Percentiles rank a stretch among this genome's conserved stretches.
These are phyloP conservation scores for Boletus rubescentipes DNA, from an alignment of 768 basidiomycete genomes.

Conservation along the genomic window DNA sequence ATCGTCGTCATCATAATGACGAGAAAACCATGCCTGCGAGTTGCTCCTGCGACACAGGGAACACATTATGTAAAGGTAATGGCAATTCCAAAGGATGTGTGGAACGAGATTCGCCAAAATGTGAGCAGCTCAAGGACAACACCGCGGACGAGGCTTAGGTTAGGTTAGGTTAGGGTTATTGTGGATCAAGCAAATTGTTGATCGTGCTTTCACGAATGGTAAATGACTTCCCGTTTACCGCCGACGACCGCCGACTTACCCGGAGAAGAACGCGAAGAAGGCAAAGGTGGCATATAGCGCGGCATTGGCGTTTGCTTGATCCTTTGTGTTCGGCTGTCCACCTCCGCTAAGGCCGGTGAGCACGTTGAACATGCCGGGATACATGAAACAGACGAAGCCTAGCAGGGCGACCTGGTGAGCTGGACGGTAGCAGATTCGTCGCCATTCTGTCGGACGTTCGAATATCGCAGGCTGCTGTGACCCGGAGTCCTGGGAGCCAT, in stretches of 20 bases:
- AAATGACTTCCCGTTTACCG: too few relatives aligned
- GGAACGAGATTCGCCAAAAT: too few relatives aligned
- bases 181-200: conserved; percentile 64
- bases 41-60: too few relatives aligned
- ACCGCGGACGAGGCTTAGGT: too few relatives aligned
- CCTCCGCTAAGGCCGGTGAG: conserved; percentile 78
- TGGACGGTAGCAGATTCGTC: conserved; percentile 56
- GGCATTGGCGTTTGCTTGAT: conserved; percentile 66
- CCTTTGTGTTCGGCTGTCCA: conserved; percentile 64
- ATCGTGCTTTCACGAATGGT: conserved; percentile 49
- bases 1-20: too few relatives aligned
- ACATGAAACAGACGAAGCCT: conserved; percentile 65
- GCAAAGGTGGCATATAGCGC: conserved; percentile 67
- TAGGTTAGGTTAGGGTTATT: too few relatives aligned
- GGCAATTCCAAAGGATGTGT: too few relatives aligned
- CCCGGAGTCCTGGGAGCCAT: conserved; percentile 21
- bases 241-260: conserved; percentile 41
- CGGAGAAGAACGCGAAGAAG: conserved; percentile 65
- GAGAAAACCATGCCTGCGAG: too few relatives aligned
- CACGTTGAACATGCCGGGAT: conserved; percentile 72
- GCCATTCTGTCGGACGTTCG: conserved; percentile 51
- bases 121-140: too few relatives aligned
- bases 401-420: conserved; percentile 45
- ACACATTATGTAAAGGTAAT: too few relatives aligned
- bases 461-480: conserved; percentile 30